Base-by-base conservation (phyloP, 768 basidiomycete genomes). In the Tricholomella constricta region DNA sequence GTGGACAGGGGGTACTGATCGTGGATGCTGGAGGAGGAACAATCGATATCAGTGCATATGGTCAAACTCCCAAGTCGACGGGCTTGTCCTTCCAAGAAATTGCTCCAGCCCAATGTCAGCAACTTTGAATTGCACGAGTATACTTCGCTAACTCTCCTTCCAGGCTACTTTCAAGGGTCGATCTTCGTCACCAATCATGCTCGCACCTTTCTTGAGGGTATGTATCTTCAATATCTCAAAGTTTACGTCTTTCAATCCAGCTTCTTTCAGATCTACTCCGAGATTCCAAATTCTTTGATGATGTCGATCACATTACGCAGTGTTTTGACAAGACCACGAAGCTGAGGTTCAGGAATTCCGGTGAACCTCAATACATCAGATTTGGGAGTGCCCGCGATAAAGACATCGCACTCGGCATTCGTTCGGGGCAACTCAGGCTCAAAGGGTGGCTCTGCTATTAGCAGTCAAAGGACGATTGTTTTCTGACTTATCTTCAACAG, bases 21-120 rank as follows among this genome's bases (percentile, higher is more conserved):
- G 75, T 84, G 7, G 82, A 85, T 59, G 82, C 83, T 4, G 83
- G 84, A 9, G 81, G 80, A 34, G 83, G 81, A n/a, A 85, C 82
- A 0, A 68, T 85, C 26, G 83, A 85, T 55, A 68, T 85, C 29
- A 83, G 79, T 57, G 72, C 78, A 1, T 85, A 84, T 54, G 69
- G 70, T 14, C 59, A 59, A 10, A 68, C 64, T 2, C 54, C 68
- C 1, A 53, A 64, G 0, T 57, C 64, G 20, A 15, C 50, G 6
- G 51, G 31, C 3, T 10, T 64, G 10, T 56, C 63, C 1, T 74
- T 81, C 20, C 73, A 78, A 51, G 84, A 85, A 60, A 78, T 81
- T 20, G 72, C 78, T 1, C 69, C 72, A 1, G 58, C 74, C 4
- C 68, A 73, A 57, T 81, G 80, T 79, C 49, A 36, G 66, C 65